These are phyloP conservation scores for Taxawa tesnikishii DNA, from an alignment of 2,329 filamentous ascomycete species.

Conservation along the genomic window DNA sequence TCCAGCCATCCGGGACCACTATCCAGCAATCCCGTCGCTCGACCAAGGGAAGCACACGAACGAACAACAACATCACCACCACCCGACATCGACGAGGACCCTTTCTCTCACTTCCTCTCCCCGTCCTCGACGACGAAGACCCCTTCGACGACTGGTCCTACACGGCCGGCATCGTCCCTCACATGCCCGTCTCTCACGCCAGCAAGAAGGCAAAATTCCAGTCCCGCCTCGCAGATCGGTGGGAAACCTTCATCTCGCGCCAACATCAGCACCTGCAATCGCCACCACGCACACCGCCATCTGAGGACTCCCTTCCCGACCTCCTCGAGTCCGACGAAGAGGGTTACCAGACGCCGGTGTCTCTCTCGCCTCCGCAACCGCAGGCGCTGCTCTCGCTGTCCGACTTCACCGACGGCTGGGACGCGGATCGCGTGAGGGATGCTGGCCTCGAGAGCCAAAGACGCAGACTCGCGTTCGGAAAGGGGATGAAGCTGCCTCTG, in stretches of 20 bases:
- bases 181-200: constrained; percentile 4
- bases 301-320: constrained; percentile 9
- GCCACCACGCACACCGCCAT: constrained; percentile 17
- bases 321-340: constrained; percentile 9
- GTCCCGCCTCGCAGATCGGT: constrained; percentile 24
- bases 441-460: constrained; percentile 12
- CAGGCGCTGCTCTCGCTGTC: constrained; percentile 4
- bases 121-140: constrained; percentile 27
- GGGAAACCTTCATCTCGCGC: constrained; percentile 26
- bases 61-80: not conserved
- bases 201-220: constrained; percentile 24
- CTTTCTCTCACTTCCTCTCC: constrained; percentile 29
- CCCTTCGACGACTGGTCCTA: constrained; percentile 22
- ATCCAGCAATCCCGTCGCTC: too few relatives aligned
- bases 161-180: constrained; percentile 23
- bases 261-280: constrained; percentile 23
- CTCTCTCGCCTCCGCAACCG: constrained; percentile 7
- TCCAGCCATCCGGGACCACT: too few relatives aligned
- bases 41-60: constrained; percentile 5
- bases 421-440: constrained; percentile 24
- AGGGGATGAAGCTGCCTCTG: constrained; percentile 2
- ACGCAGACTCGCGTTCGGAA: constrained; percentile 7
- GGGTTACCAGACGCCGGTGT: constrained; percentile 6
- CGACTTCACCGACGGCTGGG: constrained; percentile 8
- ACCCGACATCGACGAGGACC: constrained; percentile 29